A percentile compares a stretch with the other conserved stretches of the same genome.
Evolutionary conservation across 2,329 filamentous ascomycete genomes (phyloP).

Genomic region (Tolypocladium capitatum): DNA sequence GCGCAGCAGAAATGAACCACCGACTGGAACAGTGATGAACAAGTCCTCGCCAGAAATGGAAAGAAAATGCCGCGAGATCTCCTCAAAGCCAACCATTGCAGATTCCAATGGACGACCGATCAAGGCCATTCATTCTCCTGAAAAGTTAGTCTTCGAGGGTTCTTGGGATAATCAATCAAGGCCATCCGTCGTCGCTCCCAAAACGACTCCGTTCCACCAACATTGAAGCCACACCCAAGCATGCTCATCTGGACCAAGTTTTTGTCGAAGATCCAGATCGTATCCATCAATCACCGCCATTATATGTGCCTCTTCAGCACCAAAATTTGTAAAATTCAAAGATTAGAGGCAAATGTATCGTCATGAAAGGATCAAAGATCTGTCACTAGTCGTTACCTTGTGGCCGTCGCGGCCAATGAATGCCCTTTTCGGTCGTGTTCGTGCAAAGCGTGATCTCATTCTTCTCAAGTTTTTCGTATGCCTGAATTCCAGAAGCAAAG

Average conservation of each 20-base stretch:
- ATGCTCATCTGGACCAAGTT: background rate
- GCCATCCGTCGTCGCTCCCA: background rate
- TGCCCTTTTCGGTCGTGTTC: background rate
- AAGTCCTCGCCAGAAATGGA: background rate
- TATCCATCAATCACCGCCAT: background rate
- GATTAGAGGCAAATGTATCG: background rate
- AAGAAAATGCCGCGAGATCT: background rate
- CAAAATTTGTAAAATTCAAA: background rate
- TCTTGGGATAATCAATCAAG: too few relatives aligned
- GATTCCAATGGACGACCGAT: background rate
- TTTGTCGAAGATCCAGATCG: background rate
- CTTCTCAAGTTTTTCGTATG: too few relatives aligned
- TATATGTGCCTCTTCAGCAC: background rate
- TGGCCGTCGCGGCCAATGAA: background rate
- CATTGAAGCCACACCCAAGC: background rate
- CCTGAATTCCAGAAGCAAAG: background rate
- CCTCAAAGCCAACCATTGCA: background rate
- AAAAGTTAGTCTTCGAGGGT: too few relatives aligned
- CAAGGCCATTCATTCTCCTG: background rate
- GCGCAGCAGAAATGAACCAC: background rate
- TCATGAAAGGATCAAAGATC: background rate
- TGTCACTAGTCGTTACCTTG: too few relatives aligned
- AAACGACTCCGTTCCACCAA: background rate
- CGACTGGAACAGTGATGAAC: background rate
- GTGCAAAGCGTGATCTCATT: background rate